Base-by-base conservation (phyloP, 345 rosid genomes). In the Hevea brasiliensis region DNA sequence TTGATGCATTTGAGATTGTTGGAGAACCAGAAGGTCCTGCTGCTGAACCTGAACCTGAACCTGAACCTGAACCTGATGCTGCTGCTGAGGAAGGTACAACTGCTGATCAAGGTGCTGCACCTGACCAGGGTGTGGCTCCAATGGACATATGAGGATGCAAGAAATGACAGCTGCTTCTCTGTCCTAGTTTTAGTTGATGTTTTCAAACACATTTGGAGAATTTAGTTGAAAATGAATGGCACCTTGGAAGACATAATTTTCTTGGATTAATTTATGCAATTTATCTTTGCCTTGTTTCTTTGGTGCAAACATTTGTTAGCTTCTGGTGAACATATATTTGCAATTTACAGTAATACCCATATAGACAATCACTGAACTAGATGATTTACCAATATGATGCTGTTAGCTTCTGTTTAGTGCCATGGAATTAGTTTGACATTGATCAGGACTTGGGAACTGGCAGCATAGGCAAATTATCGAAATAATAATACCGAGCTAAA, bases 1-100 rank as follows among this genome's bases (percentile, higher is more conserved):
- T 96, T 50, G 87, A 96, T 81, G 84, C 90, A 10, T 96, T 93
- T 75, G 98, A 96, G 72, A 84, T 88, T 63, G 92, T 83, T 2
- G 80, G 71, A 20, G 96, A 85, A 27, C 86, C 86, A 66, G 98
- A 88, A 67, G 91, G 62, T 35, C 87, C 88, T 0, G 90, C 82
- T 27, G 77, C 75, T 42, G 92, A 81, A 61, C 84, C 84, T 11
- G 91, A 76, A 44, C 81, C 80, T 70, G 88, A 80, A 29, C 79
- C 77, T 40, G 87, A 67, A n/a, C 81, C 53, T 27, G 88, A 72
- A 50, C 87, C 72, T 6, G 76, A 32, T 32, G 37, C 37, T 32
- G 37, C 45, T 8, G 35, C 73, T 53, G 84, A 81, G 8, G 79
- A 77, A 32, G 85, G 82, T 54, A 81, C 37, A 4, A n/a, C n/a